Conservation (phyloP, 2,329 filamentous ascomycete species). For the Sphaerulina musiva region DNA sequence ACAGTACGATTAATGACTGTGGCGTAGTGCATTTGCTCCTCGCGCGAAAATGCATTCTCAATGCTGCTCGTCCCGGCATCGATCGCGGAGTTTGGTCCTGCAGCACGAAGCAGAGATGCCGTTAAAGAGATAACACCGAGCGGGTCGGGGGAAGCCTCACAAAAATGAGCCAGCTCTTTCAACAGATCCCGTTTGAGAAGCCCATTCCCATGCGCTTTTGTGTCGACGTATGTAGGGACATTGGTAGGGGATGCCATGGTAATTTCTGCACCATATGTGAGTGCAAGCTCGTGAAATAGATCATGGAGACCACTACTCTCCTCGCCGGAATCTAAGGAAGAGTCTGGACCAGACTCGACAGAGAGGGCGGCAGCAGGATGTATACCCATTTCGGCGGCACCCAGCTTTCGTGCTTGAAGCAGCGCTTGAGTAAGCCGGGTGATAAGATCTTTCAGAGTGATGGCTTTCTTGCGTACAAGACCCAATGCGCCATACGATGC, state of each 20-base stretch:
- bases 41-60: constrained; percentile 37
- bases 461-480: constrained; percentile 80
- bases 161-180: constrained; percentile 84
- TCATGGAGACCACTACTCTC: constrained; percentile 25
- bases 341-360: constrained; percentile 51
- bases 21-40: constrained; percentile 79
- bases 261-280: constrained; percentile 26
- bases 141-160: constrained; percentile 88
- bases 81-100: constrained; percentile 52
- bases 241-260: constrained; percentile 6
- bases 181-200: constrained; percentile 80
- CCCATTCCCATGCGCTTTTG: constrained; percentile 61
- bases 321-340: constrained; percentile 15
- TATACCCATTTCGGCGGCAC: constrained; percentile 91
- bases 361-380: constrained; percentile 86
- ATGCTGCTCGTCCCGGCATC: constrained; percentile 15
- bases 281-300: constrained; percentile 23
- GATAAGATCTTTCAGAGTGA: constrained; percentile 80
- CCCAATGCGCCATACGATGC: constrained; percentile 76
- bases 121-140: constrained; percentile 83
- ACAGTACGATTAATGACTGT: constrained; percentile 83
- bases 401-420: constrained; percentile 82
- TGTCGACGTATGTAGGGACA: constrained; percentile 6
- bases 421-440: constrained; percentile 75
- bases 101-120: constrained; percentile 72